Evolutionary conservation across 2,329 filamentous ascomycete genomes (phyloP).

Genomic region (Cladosporium cucumerinum): DNA sequence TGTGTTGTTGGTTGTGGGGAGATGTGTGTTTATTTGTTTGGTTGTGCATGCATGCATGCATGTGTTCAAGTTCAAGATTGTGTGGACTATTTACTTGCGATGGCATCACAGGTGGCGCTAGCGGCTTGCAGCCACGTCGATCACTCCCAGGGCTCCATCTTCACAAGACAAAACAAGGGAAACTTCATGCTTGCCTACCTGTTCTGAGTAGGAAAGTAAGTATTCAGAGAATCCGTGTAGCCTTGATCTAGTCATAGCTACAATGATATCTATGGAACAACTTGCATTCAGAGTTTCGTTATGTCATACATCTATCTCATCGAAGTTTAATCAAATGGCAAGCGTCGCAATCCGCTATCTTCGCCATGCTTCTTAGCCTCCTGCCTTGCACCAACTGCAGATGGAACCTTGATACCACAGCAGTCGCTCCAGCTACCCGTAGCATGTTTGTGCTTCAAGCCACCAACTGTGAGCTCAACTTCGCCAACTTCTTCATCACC

Average conservation of each 20-base stretch:
- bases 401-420: slow-evolving; percentile 96
- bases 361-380: slow-evolving; percentile 75
- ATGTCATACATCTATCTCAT: neutral
- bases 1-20: neutral
- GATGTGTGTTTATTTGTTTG: slow-evolving; percentile 1
- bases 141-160: neutral
- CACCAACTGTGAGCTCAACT: slow-evolving; percentile 62
- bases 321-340: slow-evolving; percentile 69
- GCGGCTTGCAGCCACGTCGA: slow-evolving; percentile 14
- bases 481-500: slow-evolving; percentile 52
- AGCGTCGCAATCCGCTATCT: slow-evolving; percentile 63
- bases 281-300: neutral
- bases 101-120: slow-evolving; percentile 10
- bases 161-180: neutral
- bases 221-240: too few species aligned
- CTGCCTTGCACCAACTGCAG: slow-evolving; percentile 83
- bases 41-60: neutral
- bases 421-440: slow-evolving; percentile 81
- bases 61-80: neutral
- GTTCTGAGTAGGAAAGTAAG: too few species aligned
- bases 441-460: slow-evolving; percentile 59
- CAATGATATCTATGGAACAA: neutral
- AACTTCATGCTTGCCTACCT: too few species aligned
- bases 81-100: neutral
- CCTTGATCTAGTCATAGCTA: neutral